Evolutionary conservation across 495 filamentous ascomycete genomes (phyloP).

Genomic region (Aspergillus ostianus): DNA sequence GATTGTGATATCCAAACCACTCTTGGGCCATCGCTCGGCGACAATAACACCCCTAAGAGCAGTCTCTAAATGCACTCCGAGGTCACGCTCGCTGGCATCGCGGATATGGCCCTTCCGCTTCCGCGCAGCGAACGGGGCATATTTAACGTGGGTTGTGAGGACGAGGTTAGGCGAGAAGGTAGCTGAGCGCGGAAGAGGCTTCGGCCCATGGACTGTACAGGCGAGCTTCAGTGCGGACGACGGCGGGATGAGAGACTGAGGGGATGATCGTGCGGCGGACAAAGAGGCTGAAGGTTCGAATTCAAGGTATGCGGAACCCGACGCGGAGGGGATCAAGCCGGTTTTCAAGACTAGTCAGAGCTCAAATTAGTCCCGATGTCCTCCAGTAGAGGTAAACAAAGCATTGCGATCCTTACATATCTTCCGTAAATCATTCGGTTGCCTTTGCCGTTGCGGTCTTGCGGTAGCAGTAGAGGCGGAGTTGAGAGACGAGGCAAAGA

Average conservation of each 20-base stretch:
- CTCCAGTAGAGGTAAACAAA: neutral
- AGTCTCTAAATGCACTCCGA: constrained; percentile 86
- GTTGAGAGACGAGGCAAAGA: constrained; percentile 55
- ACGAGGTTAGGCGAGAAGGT: constrained; percentile 88
- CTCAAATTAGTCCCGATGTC: constrained; percentile 14
- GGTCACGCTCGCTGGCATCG: constrained; percentile 81
- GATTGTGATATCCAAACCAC: constrained; percentile 85
- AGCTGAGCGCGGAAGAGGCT: constrained; percentile 83
- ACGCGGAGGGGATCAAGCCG: constrained; percentile 86
- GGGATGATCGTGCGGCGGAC: constrained; percentile 45
- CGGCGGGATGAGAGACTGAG: constrained; percentile 46
- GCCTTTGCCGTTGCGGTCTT: constrained; percentile 51
- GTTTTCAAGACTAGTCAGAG: constrained; percentile 73
- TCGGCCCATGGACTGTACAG: constrained; percentile 89
- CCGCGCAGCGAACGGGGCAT: constrained; percentile 86
- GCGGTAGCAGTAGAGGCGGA: constrained; percentile 35
- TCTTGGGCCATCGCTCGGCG: constrained; percentile 94
- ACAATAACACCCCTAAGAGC: constrained; percentile 87
- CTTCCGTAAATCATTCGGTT: constrained; percentile 68
- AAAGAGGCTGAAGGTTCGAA: constrained; percentile 60
- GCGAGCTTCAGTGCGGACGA: constrained; percentile 78
- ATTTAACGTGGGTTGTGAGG: constrained; percentile 90
- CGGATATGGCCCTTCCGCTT: constrained; percentile 83
- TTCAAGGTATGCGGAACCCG: constrained; percentile 92
- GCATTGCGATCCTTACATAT: constrained; percentile 62